Conservation (phyloP, 1,139 yeast species). For the Diutina ranongensis region DNA sequence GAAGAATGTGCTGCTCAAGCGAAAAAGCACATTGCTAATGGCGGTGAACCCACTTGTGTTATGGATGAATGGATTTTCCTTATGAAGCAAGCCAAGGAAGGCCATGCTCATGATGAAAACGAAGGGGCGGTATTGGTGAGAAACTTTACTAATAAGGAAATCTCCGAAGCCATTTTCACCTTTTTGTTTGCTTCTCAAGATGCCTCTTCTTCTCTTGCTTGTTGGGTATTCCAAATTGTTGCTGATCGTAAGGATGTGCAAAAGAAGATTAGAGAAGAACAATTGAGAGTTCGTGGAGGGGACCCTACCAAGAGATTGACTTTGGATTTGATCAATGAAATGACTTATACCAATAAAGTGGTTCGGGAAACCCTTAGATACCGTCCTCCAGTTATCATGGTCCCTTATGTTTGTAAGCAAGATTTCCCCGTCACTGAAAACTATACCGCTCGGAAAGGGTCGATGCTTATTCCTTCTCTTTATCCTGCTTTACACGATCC, state of each 20-base stretch:
- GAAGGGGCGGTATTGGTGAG: slow-evolving; percentile 53
- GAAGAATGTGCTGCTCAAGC: slow-evolving; percentile 82
- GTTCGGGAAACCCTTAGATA: slow-evolving; percentile 87
- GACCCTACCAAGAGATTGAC: slow-evolving; percentile 53
- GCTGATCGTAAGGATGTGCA: slow-evolving; percentile 92
- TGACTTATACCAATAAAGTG: slow-evolving; percentile 82
- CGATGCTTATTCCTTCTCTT: slow-evolving; percentile 91
- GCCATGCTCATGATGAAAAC: slow-evolving; percentile 27
- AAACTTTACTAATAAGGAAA: slow-evolving; percentile 81
- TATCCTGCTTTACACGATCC: slow-evolving; percentile 97
- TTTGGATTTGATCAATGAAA: slow-evolving; percentile 66
- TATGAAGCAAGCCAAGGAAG: slow-evolving; percentile 67
- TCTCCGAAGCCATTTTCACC: slow-evolving; percentile 92
- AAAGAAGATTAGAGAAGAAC: slow-evolving; percentile 82
- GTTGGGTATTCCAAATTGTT: slow-evolving; percentile 94
- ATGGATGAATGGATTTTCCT: slow-evolving; percentile 90
- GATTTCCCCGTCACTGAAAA: slow-evolving; percentile 70
- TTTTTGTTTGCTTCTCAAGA: slow-evolving; percentile 96
- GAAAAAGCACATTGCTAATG: slow-evolving; percentile 65
- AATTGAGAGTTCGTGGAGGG: slow-evolving; percentile 67
- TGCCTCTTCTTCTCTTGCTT: slow-evolving; percentile 94
- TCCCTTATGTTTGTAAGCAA: slow-evolving; percentile 87
- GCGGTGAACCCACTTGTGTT: slow-evolving; percentile 74
- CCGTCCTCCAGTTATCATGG: slow-evolving; percentile 97
- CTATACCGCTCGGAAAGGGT: slow-evolving; percentile 90